Evolutionary conservation across 768 basidiomycete genomes (phyloP), one percentile per base, ranked within the genome.

Genomic region (Leccinum boreale): DNA sequence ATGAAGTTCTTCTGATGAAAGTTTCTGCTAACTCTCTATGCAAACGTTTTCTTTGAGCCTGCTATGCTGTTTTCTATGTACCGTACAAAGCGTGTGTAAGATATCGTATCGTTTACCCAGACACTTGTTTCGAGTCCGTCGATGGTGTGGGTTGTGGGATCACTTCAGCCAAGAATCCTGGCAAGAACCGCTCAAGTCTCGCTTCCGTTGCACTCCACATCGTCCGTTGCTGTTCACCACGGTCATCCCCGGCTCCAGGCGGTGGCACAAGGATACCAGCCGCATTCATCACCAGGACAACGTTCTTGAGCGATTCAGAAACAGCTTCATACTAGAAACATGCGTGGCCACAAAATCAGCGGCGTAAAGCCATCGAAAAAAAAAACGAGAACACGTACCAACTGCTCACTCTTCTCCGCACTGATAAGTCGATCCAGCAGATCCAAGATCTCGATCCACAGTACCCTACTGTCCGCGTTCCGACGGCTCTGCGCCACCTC

Each of bases 251-350:
- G 11, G 61, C 64, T 4, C 69, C 67, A 26, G 72, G 68, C 12
- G 76, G 74, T 4, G 92, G 90, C 4, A 92, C 81, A 17, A 99
- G 83, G 56, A 95, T 86, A 5, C 83, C 82, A 1, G 89, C 88
- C 1, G 94, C 92, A 65, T 94, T 87, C 93, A 99, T 95, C 50
- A 99, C 96, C 50, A 98, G 81, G 15, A 99, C 76, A 50, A 96
- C 91, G 67, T 98, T 98, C 76, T 98, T 98, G 65, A 99, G 80
- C 1, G 94, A 95, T 73, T 99, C 97, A 1, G 93, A 94, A 19
- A 97, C 82, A 0, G 96, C 96, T 71, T 99, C 97, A 70, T 88
- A 87, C 96, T 98, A 3, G 1, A 64, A 1, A 58, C 17, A 3
- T 10, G 17, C 8, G 17, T 44, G 42, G 11, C 2, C 33, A 21